phyloP scores from a whole-genome alignment of 2,329 filamentous ascomycete species.

The Arachnomyces sp. region DNA sequence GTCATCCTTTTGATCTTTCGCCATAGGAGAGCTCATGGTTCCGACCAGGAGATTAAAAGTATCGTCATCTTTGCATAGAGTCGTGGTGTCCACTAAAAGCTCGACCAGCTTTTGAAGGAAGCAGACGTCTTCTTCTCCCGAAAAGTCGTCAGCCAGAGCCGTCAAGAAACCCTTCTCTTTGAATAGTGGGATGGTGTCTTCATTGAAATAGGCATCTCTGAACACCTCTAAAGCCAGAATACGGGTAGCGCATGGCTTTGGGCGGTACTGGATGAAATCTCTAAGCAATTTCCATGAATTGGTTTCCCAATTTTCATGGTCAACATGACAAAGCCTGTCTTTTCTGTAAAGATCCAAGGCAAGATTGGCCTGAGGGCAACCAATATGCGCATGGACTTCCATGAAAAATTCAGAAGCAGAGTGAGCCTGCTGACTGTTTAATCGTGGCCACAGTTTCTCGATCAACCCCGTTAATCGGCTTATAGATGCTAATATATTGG shows the following conservation, averaged over 20 bases:
- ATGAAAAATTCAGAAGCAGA: conserved; percentile 29
- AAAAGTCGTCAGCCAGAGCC: conserved; percentile 26
- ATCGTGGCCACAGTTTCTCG: conserved; percentile 29
- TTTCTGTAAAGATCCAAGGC: conserved; percentile 27
- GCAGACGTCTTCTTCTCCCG: conserved; percentile 28
- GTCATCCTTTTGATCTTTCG: conserved; percentile 23
- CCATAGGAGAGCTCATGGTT: conserved; percentile 29
- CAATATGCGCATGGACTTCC: conserved; percentile 28
- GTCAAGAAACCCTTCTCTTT: conserved; percentile 25
- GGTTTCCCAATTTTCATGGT: conserved; percentile 25
- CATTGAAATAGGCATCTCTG: conserved; percentile 29
- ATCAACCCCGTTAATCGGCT: conserved; percentile 29
- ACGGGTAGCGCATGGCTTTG: conserved; percentile 31
- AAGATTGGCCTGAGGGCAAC: conserved; percentile 31
- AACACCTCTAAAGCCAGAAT: conserved; percentile 31
- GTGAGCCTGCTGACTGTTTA: conserved; percentile 27
- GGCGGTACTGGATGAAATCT: conserved; percentile 29
- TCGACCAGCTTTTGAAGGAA: conserved; percentile 33
- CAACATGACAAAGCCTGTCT: conserved; percentile 27
- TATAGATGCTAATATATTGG: conserved; percentile 30
- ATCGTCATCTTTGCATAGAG: conserved; percentile 21
- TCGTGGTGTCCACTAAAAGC: conserved; percentile 29
- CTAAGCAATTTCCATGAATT: conserved; percentile 27
- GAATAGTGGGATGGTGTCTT: conserved; percentile 24
- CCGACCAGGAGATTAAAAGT: conserved; percentile 26